Conservation (phyloP, 176 grass and related monocot species). For the Triticum urartu region DNA sequence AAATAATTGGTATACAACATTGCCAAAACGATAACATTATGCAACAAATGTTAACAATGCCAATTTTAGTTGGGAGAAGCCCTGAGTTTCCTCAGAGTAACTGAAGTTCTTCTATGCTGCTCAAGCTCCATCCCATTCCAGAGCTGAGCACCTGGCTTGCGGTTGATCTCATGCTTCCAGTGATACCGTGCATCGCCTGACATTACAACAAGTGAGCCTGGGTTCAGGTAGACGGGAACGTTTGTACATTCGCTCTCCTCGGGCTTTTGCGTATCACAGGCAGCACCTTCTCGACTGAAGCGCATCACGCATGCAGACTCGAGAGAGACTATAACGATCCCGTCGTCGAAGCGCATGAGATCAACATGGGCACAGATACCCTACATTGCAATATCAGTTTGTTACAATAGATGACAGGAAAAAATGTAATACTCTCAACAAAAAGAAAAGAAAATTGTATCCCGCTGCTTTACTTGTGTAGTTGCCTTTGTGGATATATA, state of each 20-base stretch:
- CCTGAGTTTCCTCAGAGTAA: constrained; percentile 61
- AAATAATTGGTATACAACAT: background rate
- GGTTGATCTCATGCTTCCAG: constrained; percentile 87
- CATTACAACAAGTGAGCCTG: constrained; percentile 85
- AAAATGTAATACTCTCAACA: background rate
- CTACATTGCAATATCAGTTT: constrained; percentile 18
- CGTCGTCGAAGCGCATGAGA: constrained; percentile 84
- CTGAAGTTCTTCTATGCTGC: constrained; percentile 57
- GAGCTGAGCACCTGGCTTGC: constrained; percentile 51
- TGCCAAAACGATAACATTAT: background rate
- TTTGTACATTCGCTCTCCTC: background rate
- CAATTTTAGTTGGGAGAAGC: constrained; percentile 2
- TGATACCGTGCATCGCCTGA: constrained; percentile 65
- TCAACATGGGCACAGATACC: constrained; percentile 90
- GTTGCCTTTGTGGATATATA: background rate
- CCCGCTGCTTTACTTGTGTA: background rate
- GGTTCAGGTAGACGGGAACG: constrained; percentile 51
- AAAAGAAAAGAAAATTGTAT: background rate
- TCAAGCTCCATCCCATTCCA: constrained; percentile 58
- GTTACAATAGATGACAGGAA: background rate
- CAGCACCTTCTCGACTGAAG: constrained; percentile 31
- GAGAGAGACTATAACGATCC: constrained; percentile 74
- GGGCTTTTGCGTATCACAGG: background rate
- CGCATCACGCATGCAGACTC: constrained; percentile 79
- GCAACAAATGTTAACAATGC: background rate